Base-by-base conservation (phyloP, 2,329 filamentous ascomycete genomes). In the Colletotrichum tabaci region DNA sequence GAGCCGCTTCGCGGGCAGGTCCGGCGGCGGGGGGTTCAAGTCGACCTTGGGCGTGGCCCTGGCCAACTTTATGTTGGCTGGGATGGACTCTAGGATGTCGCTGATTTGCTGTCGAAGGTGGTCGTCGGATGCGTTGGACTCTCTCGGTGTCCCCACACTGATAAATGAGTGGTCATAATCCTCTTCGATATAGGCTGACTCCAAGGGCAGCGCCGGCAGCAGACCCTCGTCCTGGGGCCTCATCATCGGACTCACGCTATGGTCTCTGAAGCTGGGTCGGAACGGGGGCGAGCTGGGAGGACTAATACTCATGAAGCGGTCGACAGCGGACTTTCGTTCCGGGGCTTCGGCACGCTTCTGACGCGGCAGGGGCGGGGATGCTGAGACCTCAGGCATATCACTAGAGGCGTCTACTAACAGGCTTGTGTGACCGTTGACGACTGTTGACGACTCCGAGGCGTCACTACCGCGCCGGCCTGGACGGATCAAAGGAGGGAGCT, bases 21-120 rank as follows among this genome's bases (percentile, higher is more conserved):
- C 89, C 0, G 88, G 88, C 0, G 89, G 89, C 0, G 88, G 88
- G 0, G 89, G 89, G 77, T 91, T 90, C 66, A 91, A 79, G 58
- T 88, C 87, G 73, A 88, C 82, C 71, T 82, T 67, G 9, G 81
- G 74, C 23, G 84, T 77, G 67, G 86, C 84, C 2, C 87, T 86
- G 1, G 90, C 90, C 52, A 98, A 86, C 62, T 91, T 91, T 76
- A 98, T 97, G 73, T 91, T 91, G 42, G 92, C 92, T 2, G 94
- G 94, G 73, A 97, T 93, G 23, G 88, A 92, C 69, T 90, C 90
- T 49, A 97, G 87, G 67, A 97, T 93, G 62, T 93, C 90, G 77
- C 90, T 93, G 60, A 97, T 95, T 78, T 95, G 94, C 73, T 91
- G 90, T 74, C 94, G 93, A 16, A 97, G 86, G 67, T 94, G 89